Percentiles rank a stretch among this genome's conserved stretches.
Conservation (phyloP, 2,329 filamentous ascomycete species). For the Zymoseptoria ardabiliae region DNA sequence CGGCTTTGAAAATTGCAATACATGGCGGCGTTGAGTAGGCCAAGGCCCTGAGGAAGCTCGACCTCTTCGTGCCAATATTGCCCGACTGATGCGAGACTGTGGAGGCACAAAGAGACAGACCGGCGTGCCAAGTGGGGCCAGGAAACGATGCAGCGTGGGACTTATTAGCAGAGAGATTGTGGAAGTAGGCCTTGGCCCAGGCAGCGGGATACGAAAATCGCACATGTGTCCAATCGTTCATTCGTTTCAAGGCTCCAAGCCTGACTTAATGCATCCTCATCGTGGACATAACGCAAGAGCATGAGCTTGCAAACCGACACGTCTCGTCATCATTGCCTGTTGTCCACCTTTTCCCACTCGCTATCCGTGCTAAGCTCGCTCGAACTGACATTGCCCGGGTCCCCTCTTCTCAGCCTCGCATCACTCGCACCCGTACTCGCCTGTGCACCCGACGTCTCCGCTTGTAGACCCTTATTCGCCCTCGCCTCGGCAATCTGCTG, state of each 20-base stretch:
- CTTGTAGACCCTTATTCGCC: slow-evolving; percentile 1
- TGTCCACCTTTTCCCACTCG: slow-evolving; percentile 94
- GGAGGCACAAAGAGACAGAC: no score
- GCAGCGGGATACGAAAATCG: no score
- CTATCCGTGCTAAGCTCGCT: slow-evolving; percentile 64
- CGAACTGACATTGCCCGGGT: slow-evolving; percentile 20
- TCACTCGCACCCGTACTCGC: slow-evolving; percentile 1
- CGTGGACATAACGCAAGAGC: no score
- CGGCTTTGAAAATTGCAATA: neutral
- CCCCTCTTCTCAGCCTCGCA: slow-evolving; percentile 17
- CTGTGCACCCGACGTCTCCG: slow-evolving; percentile 9
- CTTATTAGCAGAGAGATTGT: no score
- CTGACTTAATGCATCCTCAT: no score
- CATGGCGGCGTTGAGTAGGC: neutral
- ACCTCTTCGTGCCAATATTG: neutral
- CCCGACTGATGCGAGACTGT: no score
- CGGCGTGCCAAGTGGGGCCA: no score
- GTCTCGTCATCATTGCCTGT: slow-evolving; percentile 50
- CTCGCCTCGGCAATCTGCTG: slow-evolving; percentile 11
- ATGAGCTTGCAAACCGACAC: neutral
- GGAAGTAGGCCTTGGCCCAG: no score
- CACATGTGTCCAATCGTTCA: neutral
- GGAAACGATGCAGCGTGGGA: no score
- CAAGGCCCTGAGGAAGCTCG: neutral
- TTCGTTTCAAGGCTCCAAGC: neutral